phyloP scores from a whole-genome alignment of 805 yeast species.

The Suhomyces sp. region DNA sequence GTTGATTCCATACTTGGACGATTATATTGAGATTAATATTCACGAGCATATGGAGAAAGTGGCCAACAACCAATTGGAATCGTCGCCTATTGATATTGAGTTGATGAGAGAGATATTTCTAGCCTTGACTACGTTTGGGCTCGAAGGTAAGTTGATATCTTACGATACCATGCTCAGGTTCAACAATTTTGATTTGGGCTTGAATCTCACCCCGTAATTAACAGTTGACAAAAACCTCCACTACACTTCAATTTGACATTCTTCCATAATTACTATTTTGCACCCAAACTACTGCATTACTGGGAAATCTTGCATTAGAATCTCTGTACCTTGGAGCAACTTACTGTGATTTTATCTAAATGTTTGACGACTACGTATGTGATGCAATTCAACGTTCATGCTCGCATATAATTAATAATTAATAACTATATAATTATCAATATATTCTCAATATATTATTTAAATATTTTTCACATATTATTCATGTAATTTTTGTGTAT shows the following conservation, averaged over 20 bases:
- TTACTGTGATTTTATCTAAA: too few relatives aligned
- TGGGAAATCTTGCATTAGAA: background rate
- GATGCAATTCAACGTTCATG: too few relatives aligned
- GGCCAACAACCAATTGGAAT: constrained; percentile 3
- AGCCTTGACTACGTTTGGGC: constrained; percentile 20
- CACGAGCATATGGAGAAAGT: constrained; percentile 7
- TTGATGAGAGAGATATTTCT: constrained; percentile 17
- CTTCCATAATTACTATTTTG: background rate
- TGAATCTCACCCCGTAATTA: background rate
- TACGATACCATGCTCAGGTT: constrained; percentile 19
- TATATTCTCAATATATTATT: too few relatives aligned
- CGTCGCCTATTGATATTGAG: constrained; percentile 12
- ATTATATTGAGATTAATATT: constrained; percentile 11
- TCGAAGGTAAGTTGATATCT: constrained; percentile 26
- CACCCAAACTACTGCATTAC: background rate
- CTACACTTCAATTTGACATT: too few relatives aligned
- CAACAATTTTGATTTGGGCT: constrained; percentile 3
- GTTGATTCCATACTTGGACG: constrained; percentile 34
- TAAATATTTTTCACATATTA: too few relatives aligned
- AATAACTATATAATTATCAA: too few relatives aligned
- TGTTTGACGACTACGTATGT: too few relatives aligned
- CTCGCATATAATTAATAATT: too few relatives aligned
- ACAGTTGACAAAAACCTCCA: too few relatives aligned
- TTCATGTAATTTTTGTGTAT: too few relatives aligned
- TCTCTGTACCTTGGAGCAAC: background rate